phyloP scores from a whole-genome alignment of 805 yeast species.

The Candida fluviatilis region DNA sequence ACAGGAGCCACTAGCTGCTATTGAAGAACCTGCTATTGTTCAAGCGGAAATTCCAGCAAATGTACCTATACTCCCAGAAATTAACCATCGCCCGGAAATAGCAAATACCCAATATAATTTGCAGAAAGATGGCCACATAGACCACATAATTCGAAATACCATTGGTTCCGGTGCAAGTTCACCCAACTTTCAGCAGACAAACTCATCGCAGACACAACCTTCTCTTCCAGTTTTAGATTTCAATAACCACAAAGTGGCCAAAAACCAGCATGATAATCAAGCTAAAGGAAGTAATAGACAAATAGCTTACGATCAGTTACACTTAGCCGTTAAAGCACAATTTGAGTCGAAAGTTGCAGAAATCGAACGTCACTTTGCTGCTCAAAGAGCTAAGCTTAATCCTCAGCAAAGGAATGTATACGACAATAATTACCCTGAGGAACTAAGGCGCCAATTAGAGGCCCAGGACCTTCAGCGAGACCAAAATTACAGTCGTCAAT shows the following conservation, averaged over 20 bases:
- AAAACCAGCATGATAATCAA: no score
- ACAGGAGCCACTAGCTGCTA: no score
- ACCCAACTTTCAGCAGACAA: no score
- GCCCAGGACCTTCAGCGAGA: not conserved
- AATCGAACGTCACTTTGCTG: conserved; percentile 2
- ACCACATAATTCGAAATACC: no score
- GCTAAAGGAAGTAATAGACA: not conserved
- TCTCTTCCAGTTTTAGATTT: not conserved
- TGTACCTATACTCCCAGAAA: not conserved
- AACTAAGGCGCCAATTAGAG: not conserved
- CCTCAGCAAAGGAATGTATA: not conserved
- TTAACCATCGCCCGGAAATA: not conserved
- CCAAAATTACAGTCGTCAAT: not conserved
- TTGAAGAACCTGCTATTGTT: no score
- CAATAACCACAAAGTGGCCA: no score
- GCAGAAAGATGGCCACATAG: no score
- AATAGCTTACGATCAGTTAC: not conserved
- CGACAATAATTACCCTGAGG: not conserved
- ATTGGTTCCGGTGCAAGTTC: no score
- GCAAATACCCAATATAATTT: not conserved
- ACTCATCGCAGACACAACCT: no score
- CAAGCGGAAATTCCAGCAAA: no score
- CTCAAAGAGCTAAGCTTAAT: not conserved
- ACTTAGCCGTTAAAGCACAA: not conserved
- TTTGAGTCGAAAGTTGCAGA: conserved; percentile 2